phyloP scores from a whole-genome alignment of 1,284 basidiomycete species.

The Cryptococcus sp. region DNA sequence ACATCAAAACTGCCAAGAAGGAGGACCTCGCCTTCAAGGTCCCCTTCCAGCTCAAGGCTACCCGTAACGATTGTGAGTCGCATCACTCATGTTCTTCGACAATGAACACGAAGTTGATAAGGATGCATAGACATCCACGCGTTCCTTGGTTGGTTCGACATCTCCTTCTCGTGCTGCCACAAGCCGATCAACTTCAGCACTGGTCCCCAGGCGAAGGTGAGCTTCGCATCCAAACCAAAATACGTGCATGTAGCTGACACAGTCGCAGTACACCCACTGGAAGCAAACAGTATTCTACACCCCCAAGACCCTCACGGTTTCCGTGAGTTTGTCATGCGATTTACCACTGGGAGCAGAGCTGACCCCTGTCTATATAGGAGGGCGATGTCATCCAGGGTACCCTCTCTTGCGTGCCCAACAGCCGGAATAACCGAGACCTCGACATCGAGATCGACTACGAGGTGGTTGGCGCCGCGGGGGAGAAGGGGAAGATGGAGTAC shows the following conservation, averaged over 20 bases:
- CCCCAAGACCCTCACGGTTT: constrained; percentile 60
- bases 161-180: constrained; percentile 92
- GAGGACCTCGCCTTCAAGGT: constrained; percentile 86
- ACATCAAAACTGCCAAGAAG: constrained; percentile 88
- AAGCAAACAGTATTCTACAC: constrained; percentile 99
- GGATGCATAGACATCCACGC: constrained; percentile 76
- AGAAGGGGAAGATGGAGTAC: constrained; percentile 49
- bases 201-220: constrained; percentile 79
- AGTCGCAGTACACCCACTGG: constrained; percentile 79
- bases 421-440: constrained; percentile 84
- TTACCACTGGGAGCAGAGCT: neutral
- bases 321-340: constrained; percentile 30
- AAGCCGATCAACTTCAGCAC: constrained; percentile 94
- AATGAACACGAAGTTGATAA: neutral
- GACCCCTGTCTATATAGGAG: constrained; percentile 40
- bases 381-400: constrained; percentile 69
- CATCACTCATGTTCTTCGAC: neutral
- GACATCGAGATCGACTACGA: constrained; percentile 81
- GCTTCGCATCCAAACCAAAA: constrained; percentile 1
- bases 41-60: constrained; percentile 76
- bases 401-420: constrained; percentile 77
- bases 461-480: constrained; percentile 47
- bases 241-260: neutral
- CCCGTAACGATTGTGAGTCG: constrained; percentile 83
- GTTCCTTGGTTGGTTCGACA: constrained; percentile 99